phyloP scores from a whole-genome alignment of 768 basidiomycete species.

The Collybia nuda region DNA sequence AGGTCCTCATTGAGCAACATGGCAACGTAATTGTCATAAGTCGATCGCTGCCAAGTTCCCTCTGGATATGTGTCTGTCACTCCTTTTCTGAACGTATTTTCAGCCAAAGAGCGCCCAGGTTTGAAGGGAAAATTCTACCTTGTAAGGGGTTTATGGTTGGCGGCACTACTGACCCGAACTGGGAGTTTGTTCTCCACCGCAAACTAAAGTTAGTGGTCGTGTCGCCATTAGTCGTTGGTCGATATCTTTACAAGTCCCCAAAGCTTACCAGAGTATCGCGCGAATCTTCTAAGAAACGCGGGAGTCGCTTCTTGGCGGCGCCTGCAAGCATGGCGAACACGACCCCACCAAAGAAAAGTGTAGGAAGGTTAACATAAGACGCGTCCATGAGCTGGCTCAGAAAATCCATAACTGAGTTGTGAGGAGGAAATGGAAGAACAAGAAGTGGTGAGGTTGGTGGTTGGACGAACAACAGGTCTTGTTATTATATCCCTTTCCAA shows the following conservation, averaged over 20 bases:
- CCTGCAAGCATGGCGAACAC: neutral
- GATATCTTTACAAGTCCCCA: neutral
- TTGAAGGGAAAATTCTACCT: constrained; percentile 14
- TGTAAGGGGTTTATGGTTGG: constrained; percentile 2
- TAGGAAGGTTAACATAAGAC: neutral
- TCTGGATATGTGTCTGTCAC: constrained; percentile 12
- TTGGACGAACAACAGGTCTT: no score
- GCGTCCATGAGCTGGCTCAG: no score
- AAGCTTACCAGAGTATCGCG: neutral
- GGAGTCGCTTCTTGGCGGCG: neutral
- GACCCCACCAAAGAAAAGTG: neutral
- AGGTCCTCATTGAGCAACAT: constrained; percentile 18
- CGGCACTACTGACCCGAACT: neutral
- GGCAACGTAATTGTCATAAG: constrained; percentile 16
- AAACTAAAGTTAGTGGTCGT: neutral
- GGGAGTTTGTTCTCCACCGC: neutral
- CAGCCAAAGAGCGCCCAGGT: neutral
- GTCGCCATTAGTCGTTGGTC: no score
- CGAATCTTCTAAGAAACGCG: neutral
- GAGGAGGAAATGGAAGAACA: no score
- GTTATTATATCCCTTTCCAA: no score
- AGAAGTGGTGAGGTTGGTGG: no score
- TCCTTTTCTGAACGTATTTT: constrained; percentile 2
- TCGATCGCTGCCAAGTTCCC: constrained; percentile 18
- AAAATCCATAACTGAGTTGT: no score